These are phyloP conservation scores for Penicillium oxalicum DNA, from an alignment of 2,329 filamentous ascomycete species.

Conservation along the genomic window DNA sequence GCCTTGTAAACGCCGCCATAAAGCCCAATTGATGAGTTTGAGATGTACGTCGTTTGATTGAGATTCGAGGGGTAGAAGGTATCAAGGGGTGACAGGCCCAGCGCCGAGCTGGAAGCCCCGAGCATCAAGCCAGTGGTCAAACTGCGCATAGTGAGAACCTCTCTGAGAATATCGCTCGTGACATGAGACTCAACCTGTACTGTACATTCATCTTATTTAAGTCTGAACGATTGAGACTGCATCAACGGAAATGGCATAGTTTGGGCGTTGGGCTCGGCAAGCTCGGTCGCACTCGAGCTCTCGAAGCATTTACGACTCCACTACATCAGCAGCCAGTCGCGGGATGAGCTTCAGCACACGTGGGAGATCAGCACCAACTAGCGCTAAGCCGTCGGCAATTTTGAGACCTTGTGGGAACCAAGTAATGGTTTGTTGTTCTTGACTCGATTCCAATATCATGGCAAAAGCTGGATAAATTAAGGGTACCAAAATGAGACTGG, in stretches of 20 bases:
- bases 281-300: constrained; percentile 2
- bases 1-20: constrained; percentile 36
- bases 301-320: background rate
- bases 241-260: background rate
- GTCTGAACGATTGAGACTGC: background rate
- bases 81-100: constrained; percentile 13
- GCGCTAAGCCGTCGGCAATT: background rate
- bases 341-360: constrained; percentile 8
- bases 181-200: background rate
- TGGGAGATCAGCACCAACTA: constrained; percentile 6
- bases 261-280: background rate
- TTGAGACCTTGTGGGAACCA: background rate
- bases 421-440: background rate
- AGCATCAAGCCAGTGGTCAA: constrained; percentile 3
- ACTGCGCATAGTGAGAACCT: constrained; percentile 8
- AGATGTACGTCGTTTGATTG: constrained; percentile 35
- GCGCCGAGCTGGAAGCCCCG: constrained; percentile 3
- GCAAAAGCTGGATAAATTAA: background rate
- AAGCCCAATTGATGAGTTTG: constrained; percentile 30
- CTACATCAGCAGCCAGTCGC: constrained; percentile 9
- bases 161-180: background rate
- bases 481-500: no score
- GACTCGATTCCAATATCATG: background rate
- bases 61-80: constrained; percentile 34
- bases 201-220: background rate